A percentile compares a stretch with the other conserved stretches of the same genome.
These are phyloP conservation scores for Pseudopithomyces maydicus DNA, from an alignment of 2,329 filamentous ascomycete species.

Conservation along the genomic window DNA sequence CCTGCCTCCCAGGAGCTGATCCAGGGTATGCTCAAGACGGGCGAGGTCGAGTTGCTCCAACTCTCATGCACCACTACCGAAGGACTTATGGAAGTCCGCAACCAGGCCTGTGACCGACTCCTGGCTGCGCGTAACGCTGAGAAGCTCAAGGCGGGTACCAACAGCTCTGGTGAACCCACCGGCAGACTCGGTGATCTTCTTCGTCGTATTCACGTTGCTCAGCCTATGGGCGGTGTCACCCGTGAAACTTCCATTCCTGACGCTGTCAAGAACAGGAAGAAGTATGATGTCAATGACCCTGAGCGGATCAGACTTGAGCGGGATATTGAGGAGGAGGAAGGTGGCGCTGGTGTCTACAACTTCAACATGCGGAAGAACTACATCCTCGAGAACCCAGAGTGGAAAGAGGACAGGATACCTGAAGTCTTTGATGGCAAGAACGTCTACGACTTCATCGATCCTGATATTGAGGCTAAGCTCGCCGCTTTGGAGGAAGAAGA, in stretches of 20 bases:
- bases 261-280: constrained; percentile 76
- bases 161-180: constrained; percentile 73
- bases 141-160: constrained; percentile 90
- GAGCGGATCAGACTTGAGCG: constrained; percentile 78
- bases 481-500: constrained; percentile 93
- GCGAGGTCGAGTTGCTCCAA: constrained; percentile 90
- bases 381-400: constrained; percentile 82
- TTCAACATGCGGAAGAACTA: constrained; percentile 90
- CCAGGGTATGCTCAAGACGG: constrained; percentile 78
- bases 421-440: constrained; percentile 96
- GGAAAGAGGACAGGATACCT: constrained; percentile 95
- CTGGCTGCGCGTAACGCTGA: constrained; percentile 92
- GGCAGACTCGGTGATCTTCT: constrained; percentile 89
- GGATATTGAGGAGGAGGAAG: constrained; percentile 89
- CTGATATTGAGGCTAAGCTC: constrained; percentile 93
- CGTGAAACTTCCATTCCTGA: constrained; percentile 90
- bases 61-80: constrained; percentile 94
- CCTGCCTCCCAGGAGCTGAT: constrained; percentile 77
- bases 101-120: constrained; percentile 88
- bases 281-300: constrained; percentile 91
- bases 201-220: constrained; percentile 94
- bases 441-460: constrained; percentile 95
- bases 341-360: constrained; percentile 94
- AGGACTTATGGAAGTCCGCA: constrained; percentile 93
- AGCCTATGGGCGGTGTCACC: constrained; percentile 79